Base-by-base conservation (phyloP, 306 rosid genomes). In the Cucumis sativus region DNA sequence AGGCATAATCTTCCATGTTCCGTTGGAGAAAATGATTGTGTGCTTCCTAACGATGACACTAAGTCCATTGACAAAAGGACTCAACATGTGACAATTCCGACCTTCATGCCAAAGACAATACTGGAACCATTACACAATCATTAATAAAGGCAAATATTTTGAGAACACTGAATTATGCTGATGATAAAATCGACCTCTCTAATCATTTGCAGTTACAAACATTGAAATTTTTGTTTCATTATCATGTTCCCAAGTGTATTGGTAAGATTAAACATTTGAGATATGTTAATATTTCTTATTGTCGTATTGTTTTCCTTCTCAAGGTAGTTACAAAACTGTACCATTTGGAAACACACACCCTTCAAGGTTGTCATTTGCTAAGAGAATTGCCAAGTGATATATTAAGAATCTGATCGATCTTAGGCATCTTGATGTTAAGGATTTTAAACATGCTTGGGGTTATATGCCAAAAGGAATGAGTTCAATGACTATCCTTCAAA, bases 191-290 rank as follows among this genome's bases (percentile, higher is more conserved):
- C 10, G 10, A 43, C 49, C 49, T 43, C 4, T 81, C 65, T 39
- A n/a, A n/a, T n/a, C n/a, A n/a, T n/a, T n/a, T n/a, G n/a, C 13
- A 7, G 33, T 37, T 86, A 35, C 82, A 81, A 0, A 74, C 47
- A 28, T 67, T 88, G 78, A 52, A 61, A 1, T 28, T 73, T 14
- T 1, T 8, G 1, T 8, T 11, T 9, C 10, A 13, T 43, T 43
- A 13, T 43, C 49, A 43, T 43, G 12, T 13, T 43, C 49, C 49
- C 13, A 43, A 43, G 51, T 45, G 12, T 49, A 49, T 52, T 52
- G n/a, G 2, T 16, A 52, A 52, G 57, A 14, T 52, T 7, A 14
- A 52, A 52, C 57, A 52, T 16, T 52, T 52, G n/a, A 52, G 57
- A 52, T 52, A 51, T 51, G 1, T 43, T 8, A 43, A 10, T 43